Evolutionary conservation across 2,329 filamentous ascomycete species (phyloP).

Genomic region (Aspergillus tanneri): DNA sequence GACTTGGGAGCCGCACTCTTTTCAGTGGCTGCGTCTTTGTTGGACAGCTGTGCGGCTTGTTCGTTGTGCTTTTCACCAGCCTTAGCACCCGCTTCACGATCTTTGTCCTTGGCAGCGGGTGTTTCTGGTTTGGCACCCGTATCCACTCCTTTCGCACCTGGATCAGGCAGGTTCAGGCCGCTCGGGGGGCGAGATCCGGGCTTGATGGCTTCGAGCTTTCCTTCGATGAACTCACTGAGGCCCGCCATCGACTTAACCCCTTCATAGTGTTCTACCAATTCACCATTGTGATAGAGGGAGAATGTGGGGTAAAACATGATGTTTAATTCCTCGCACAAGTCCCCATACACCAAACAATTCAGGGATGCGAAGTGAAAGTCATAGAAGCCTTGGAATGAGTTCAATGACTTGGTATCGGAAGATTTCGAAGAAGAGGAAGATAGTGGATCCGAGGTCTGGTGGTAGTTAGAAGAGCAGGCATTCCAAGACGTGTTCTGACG

Average conservation of each 20-base stretch:
- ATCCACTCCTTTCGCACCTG: constrained; percentile 60
- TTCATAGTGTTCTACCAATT: constrained; percentile 60
- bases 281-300: constrained; percentile 75
- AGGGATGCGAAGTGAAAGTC: constrained; percentile 83
- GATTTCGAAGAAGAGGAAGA: constrained; percentile 51
- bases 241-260: constrained; percentile 67
- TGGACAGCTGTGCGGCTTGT: constrained; percentile 30
- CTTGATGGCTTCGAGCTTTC: constrained; percentile 70
- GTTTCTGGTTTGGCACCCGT: constrained; percentile 38
- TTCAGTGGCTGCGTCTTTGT: constrained; percentile 24
- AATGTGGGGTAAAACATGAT: constrained; percentile 75
- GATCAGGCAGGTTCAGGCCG: constrained; percentile 67
- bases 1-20: constrained; percentile 48
- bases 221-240: constrained; percentile 71
- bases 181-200: constrained; percentile 74
- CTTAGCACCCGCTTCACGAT: constrained; percentile 38
- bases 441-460: constrained; percentile 72
- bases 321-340: constrained; percentile 69
- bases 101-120: constrained; percentile 45
- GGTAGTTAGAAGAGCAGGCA: constrained; percentile 22
- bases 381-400: constrained; percentile 78
- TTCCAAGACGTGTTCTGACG: constrained; percentile 9
- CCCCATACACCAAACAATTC: constrained; percentile 80
- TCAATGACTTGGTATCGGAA: constrained; percentile 53
- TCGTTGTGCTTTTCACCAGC: constrained; percentile 46